Conservation (phyloP, 1,139 yeast genomes). For the Geotrichum australiense region DNA sequence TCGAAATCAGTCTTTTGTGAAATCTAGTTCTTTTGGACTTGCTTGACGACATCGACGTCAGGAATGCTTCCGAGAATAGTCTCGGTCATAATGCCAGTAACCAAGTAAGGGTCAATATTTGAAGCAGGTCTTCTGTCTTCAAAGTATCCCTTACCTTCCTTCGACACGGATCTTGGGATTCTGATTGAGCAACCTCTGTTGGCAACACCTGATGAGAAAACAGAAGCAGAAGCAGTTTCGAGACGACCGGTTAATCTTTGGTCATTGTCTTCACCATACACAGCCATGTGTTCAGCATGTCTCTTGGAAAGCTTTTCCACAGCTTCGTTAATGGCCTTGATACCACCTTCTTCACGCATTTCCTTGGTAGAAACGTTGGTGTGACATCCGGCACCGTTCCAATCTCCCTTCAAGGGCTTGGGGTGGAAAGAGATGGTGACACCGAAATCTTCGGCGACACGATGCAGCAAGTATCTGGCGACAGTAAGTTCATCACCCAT, state of each 20-base stretch:
- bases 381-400: conserved; percentile 99
- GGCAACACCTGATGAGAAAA: conserved; percentile 95
- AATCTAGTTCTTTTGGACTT: conserved; percentile 17
- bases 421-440: conserved; percentile 99
- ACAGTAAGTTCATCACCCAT: conserved; percentile 99
- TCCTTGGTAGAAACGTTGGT: conserved; percentile 90
- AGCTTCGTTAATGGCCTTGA: conserved; percentile 88
- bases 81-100: conserved; percentile 96
- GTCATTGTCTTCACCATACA: conserved; percentile 93
- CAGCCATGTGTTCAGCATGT: conserved; percentile 92
- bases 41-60: conserved; percentile 81
- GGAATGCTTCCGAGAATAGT: conserved; percentile 93
- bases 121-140: conserved; percentile 99
- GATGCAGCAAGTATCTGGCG: conserved; percentile 84
- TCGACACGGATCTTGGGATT: conserved; percentile 97
- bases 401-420: conserved; percentile 96
- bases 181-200: conserved; percentile 99
- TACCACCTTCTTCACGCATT: conserved; percentile 95
- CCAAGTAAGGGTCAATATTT: conserved; percentile 97
- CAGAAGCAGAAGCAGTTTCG: conserved; percentile 92
- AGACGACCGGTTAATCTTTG: conserved; percentile 95
- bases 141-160: conserved; percentile 96
- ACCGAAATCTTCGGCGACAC: conserved; percentile 98
- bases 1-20: too few relatives aligned
- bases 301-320: conserved; percentile 90